phyloP scores from a whole-genome alignment of 129 eudicot species.

The Flaveria bidentis region DNA sequence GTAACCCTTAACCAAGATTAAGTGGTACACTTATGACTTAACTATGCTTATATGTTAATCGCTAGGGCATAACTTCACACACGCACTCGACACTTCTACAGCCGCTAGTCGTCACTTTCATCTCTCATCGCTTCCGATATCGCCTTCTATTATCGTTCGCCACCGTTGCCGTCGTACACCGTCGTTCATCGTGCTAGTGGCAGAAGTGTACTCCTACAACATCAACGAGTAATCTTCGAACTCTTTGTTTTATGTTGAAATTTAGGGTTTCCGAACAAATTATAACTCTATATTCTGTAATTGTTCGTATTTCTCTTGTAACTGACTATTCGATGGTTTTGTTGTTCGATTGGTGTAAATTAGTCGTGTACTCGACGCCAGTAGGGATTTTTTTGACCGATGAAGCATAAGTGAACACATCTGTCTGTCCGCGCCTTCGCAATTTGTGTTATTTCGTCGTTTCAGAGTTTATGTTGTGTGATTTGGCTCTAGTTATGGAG shows the following conservation, averaged over 20 bases:
- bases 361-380: slow-evolving; percentile 1
- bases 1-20: too few species aligned
- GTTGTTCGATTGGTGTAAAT: background rate
- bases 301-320: background rate
- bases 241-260: slow-evolving; percentile 12
- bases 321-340: slow-evolving; percentile 3
- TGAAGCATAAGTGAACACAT: slow-evolving; percentile 11
- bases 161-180: slow-evolving; percentile 19
- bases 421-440: background rate
- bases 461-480: slow-evolving; percentile 6
- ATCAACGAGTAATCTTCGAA: slow-evolving; percentile 24
- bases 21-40: too few species aligned
- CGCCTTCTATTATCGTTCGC: background rate
- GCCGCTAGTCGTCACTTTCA: slow-evolving; percentile 38
- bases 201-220: slow-evolving; percentile 11
- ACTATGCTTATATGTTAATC: background rate
- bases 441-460: background rate
- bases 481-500: background rate
- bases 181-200: slow-evolving; percentile 8
- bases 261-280: slow-evolving; percentile 25
- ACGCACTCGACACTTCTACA: slow-evolving; percentile 13
- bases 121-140: slow-evolving; percentile 25
- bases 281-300: background rate
- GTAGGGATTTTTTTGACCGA: background rate
- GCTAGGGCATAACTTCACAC: slow-evolving; percentile 40